A percentile compares a stretch with the other conserved stretches of the same genome.
phyloP scores from a whole-genome alignment of 108 stramenopile genomes.

The Nitzschia palea region DNA sequence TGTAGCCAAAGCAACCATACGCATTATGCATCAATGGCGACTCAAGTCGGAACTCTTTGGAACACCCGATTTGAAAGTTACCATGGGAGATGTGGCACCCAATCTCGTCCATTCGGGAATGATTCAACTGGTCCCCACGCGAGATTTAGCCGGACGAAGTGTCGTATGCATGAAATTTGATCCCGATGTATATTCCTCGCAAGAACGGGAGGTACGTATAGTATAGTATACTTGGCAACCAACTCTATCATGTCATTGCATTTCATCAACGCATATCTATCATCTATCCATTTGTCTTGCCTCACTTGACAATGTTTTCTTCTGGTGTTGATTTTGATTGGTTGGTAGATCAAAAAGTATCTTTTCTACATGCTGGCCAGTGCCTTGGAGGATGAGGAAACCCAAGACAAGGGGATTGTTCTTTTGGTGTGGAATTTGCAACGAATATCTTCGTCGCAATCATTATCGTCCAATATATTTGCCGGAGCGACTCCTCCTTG shows the following conservation, averaged over 20 bases:
- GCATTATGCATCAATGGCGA: neutral
- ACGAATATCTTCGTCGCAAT: neutral
- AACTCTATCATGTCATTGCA: too few relatives aligned
- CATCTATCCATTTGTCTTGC: too few relatives aligned
- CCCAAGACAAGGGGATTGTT: conserved; percentile 17
- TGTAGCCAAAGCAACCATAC: neutral
- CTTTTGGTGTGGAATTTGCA: conserved; percentile 26
- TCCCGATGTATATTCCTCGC: conserved; percentile 14
- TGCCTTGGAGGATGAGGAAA: conserved; percentile 28
- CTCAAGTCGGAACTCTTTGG: conserved; percentile 13
- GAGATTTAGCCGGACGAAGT: conserved; percentile 28
- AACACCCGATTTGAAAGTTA: conserved; percentile 11
- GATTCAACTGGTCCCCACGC: conserved; percentile 22
- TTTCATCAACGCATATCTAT: too few relatives aligned
- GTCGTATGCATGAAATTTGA: conserved; percentile 23
- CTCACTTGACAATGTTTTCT: too few relatives aligned
- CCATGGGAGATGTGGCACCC: conserved; percentile 5
- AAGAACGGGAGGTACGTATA: conserved; percentile 15
- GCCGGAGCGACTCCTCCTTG: neutral
- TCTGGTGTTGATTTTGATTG: too few relatives aligned
- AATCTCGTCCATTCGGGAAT: conserved; percentile 1
- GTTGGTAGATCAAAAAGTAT: conserved; percentile 13
- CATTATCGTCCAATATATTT: neutral
- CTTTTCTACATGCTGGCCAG: conserved; percentile 33
- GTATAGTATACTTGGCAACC: too few relatives aligned